These are phyloP conservation scores for Eucalyptus rudis DNA, from an alignment of 345 rosid genomes.

Conservation along the genomic window DNA sequence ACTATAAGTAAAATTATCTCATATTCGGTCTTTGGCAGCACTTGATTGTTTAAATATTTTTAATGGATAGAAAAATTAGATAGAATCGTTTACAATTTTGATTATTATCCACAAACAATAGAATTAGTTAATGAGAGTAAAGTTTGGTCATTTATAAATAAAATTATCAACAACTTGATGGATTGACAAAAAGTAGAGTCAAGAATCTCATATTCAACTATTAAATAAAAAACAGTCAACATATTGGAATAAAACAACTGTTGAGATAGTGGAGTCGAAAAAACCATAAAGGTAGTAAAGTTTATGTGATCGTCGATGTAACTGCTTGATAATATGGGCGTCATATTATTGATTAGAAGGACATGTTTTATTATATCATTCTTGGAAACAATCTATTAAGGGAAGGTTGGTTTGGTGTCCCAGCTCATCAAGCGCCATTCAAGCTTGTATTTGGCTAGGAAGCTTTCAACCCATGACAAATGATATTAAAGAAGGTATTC, in stretches of 20 bases:
- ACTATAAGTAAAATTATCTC: neutral
- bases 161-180: neutral
- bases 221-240: neutral
- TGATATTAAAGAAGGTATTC: neutral
- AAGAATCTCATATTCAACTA: no score
- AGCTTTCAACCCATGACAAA: neutral
- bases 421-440: neutral
- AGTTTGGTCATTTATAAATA: neutral
- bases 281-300: neutral
- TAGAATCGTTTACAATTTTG: no score
- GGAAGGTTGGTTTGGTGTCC: neutral
- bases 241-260: neutral
- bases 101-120: no score
- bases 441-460: neutral
- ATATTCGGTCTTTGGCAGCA: fast-evolving
- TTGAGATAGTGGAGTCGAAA: neutral
- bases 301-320: neutral
- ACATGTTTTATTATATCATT: neutral
- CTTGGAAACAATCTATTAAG: neutral
- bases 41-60: neutral
- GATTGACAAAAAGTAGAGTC: fast-evolving
- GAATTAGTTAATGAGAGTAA: neutral
- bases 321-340: neutral
- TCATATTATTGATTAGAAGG: neutral
- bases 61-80: neutral